Base-by-base conservation (phyloP, 176 grass and related monocot species). In the Dendrocalamus sinicus region DNA sequence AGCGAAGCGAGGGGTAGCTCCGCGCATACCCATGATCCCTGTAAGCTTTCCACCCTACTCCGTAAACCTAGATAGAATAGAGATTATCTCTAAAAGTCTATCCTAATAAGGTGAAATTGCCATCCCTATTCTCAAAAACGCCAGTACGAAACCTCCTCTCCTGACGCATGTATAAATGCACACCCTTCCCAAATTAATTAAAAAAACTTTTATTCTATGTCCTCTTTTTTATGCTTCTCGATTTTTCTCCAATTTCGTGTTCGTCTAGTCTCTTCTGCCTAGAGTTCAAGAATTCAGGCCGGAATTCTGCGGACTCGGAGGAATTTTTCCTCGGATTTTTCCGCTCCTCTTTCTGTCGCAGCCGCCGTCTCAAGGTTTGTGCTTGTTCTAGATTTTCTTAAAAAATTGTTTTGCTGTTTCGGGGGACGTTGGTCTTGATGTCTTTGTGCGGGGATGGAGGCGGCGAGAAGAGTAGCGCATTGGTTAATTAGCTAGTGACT, bases 351-450 rank as follows among this genome's bases (percentile, higher is more conserved):
- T 69, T 75, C 28, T 1, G 51, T 8, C 53, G 72, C 37, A 0
- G 2, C 20, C 19, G 62, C 11, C 77, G 66, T 88, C 86, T 64
- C 64, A 28, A 88, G 86, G 86, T 88, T 71, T 58, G 64, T 69
- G 73, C 53, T 68, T 68, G 41, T 71, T 57, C 41, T 53, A 3
- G 15, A 69, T 60, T n/a, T 11, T n/a, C 6, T 39, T 64, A 14
- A 35, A 20, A 24, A 47, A 70, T 45, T 45, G 19, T 67, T 28
- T 10, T 60, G 70, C 6, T 68, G 60, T 76, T 22, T 41, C 32
- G 46, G 83, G 32, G 24, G 76, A 43, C 6, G 11, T 28, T 67
- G 26, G 69, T 67, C 0, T 81, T 69, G 64, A 40, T 44, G 67
- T 61, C 13, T 73, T 13, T 40, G 57, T 39, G 72, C 41, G 86